A percentile compares a stretch with the other conserved stretches of the same genome.
Conservation (phyloP, 257 asterid species). For the Leonotis leonurus region DNA sequence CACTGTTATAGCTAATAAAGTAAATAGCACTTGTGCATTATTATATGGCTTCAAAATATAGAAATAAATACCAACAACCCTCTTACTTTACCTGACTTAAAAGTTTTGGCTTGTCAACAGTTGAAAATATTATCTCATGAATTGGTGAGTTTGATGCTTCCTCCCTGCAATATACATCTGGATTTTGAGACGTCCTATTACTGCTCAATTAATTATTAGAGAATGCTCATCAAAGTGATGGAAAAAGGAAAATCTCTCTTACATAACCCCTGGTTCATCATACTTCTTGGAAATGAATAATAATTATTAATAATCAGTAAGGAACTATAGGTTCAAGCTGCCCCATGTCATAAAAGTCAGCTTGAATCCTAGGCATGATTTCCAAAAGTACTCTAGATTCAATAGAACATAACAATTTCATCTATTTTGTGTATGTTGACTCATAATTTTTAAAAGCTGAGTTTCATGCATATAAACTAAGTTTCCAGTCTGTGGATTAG, state of each 20-base stretch:
- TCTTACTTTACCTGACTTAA: conserved; percentile 69
- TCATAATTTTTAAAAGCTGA: conserved; percentile 8
- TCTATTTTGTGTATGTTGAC: neutral
- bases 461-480: conserved; percentile 2
- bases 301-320: neutral
- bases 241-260: neutral
- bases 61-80: conserved; percentile 7
- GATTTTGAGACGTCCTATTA: neutral
- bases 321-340: neutral
- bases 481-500: neutral
- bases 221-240: neutral
- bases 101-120: conserved; percentile 89
- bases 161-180: conserved; percentile 45
- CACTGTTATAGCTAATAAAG: neutral
- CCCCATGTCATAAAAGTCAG: neutral
- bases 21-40: neutral
- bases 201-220: neutral
- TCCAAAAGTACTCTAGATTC: neutral
- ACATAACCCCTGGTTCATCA: neutral
- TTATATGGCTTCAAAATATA: conserved; percentile 9
- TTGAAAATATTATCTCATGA: conserved; percentile 83
- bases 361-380: neutral
- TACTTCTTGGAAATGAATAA: neutral
- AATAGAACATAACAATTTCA: neutral
- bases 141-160: conserved; percentile 43